A percentile compares a stretch with the other conserved stretches of the same genome.
These are phyloP conservation scores for Rhodotorula sp. DNA, from an alignment of 1,284 basidiomycete species.

Conservation along the genomic window DNA sequence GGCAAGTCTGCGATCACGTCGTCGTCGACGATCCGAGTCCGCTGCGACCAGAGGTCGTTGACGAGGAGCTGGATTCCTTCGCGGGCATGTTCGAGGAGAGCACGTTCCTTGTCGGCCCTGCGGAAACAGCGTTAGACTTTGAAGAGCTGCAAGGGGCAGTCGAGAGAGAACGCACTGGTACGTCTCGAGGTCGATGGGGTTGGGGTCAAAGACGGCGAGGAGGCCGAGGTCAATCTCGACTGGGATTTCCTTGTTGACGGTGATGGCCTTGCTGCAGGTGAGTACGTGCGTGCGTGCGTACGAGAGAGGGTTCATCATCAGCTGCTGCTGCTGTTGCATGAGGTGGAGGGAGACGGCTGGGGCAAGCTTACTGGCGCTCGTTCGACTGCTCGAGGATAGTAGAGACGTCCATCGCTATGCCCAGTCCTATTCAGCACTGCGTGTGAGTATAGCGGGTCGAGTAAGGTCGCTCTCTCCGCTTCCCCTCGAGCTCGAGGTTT, in stretches of 20 bases:
- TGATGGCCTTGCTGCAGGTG: constrained; percentile 61
- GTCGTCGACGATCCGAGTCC: constrained; percentile 70
- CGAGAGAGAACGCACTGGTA: constrained; percentile 61
- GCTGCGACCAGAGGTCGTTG: constrained; percentile 75
- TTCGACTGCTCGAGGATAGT: constrained; percentile 67
- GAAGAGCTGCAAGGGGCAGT: neutral
- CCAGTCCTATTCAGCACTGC: neutral
- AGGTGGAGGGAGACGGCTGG: neutral
- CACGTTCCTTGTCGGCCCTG: constrained; percentile 74
- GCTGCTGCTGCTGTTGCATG: neutral
- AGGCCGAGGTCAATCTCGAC: constrained; percentile 80
- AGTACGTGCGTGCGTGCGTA: neutral
- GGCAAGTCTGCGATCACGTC: constrained; percentile 85
- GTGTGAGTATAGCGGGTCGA: neutral
- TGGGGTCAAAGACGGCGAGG: constrained; percentile 81
- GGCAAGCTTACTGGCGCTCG: constrained; percentile 59
- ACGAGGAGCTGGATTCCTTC: constrained; percentile 84
- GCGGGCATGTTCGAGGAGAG: constrained; percentile 75
- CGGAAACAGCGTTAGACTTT: neutral
- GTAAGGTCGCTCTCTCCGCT: neutral
- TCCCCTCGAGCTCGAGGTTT: neutral
- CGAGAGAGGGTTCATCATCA: neutral
- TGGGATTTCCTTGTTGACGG: constrained; percentile 75
- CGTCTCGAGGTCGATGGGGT: constrained; percentile 74
- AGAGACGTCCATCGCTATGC: constrained; percentile 70